phyloP scores from a whole-genome alignment of 495 filamentous ascomycete species.

The Astrocystis sublimbata region DNA sequence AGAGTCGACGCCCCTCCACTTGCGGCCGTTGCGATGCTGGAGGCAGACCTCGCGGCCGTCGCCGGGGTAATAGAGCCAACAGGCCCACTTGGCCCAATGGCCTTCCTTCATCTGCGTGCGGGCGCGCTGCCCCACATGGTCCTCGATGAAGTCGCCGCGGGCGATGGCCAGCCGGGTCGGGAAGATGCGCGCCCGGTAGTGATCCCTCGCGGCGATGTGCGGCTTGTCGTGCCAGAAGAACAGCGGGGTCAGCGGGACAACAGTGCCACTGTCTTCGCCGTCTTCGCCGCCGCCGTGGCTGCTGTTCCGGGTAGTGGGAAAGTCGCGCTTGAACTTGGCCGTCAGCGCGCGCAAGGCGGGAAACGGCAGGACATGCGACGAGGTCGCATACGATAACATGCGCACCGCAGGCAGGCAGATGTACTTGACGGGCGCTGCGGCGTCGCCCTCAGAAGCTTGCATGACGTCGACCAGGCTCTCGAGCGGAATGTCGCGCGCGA shows the following conservation, averaged over 20 bases:
- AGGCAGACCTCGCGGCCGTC: conserved; percentile 41
- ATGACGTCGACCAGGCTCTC: conserved; percentile 41
- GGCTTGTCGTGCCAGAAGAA: conserved; percentile 56
- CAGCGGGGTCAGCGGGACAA: conserved; percentile 46
- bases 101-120: conserved; percentile 50
- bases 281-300: neutral
- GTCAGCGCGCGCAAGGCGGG: conserved; percentile 39
- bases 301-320: conserved; percentile 12
- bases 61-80: conserved; percentile 50
- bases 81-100: conserved; percentile 47
- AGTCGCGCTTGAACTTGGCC: conserved; percentile 39
- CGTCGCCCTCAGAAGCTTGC: conserved; percentile 27
- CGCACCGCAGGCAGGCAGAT: conserved; percentile 45
- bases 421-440: conserved; percentile 37
- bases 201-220: conserved; percentile 43
- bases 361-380: conserved; percentile 42
- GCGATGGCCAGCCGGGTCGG: conserved; percentile 40
- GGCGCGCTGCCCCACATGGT: conserved; percentile 47
- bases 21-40: conserved; percentile 46
- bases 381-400: conserved; percentile 44
- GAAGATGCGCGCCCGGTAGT: conserved; percentile 47
- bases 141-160: conserved; percentile 50
- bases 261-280: conserved; percentile 2
- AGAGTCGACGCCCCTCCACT: conserved; percentile 41
- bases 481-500: conserved; percentile 42